These are phyloP conservation scores for Rhodotorula sp. DNA, from an alignment of 1,284 basidiomycete genomes.

Conservation along the genomic window DNA sequence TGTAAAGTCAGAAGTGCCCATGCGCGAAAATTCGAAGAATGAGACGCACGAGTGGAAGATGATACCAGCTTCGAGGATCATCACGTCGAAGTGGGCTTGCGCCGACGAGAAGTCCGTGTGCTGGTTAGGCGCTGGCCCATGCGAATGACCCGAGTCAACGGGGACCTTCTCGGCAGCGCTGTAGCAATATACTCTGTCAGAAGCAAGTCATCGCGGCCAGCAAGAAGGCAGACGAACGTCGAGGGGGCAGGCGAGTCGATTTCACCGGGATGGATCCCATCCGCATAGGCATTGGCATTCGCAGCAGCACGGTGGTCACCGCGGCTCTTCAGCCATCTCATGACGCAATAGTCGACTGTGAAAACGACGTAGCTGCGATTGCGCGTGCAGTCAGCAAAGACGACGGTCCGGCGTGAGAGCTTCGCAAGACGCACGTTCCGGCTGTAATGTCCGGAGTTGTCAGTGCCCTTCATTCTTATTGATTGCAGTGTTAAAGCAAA, in stretches of 20 bases:
- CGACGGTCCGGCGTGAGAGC: background rate
- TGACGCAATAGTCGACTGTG: slow-evolving; percentile 51
- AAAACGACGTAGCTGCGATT: slow-evolving; percentile 44
- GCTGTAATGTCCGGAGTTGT: background rate
- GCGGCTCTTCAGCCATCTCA: slow-evolving; percentile 41
- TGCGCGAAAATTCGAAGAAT: slow-evolving; percentile 2
- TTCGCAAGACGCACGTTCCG: background rate
- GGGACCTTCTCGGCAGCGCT: slow-evolving; percentile 16
- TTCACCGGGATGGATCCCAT: background rate
- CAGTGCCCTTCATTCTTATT: too few relatives aligned
- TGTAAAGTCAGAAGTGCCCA: background rate
- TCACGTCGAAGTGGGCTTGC: slow-evolving; percentile 49
- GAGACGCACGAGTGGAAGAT: slow-evolving; percentile 51
- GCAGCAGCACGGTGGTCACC: slow-evolving; percentile 3
- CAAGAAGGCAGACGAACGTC: background rate
- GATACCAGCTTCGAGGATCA: slow-evolving; percentile 54
- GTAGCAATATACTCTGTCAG: background rate
- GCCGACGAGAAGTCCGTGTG: slow-evolving; percentile 36
- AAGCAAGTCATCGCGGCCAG: too few relatives aligned
- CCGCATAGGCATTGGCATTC: background rate
- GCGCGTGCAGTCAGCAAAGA: slow-evolving; percentile 42
- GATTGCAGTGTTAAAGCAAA: background rate
- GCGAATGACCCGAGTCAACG: slow-evolving; percentile 33
- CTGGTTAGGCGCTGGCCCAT: slow-evolving; percentile 40
- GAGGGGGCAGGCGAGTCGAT: background rate